Evolutionary conservation across 2,329 filamentous ascomycete species (phyloP), one percentile per base, ranked within the genome.

Genomic region (Lachnellula arida): DNA sequence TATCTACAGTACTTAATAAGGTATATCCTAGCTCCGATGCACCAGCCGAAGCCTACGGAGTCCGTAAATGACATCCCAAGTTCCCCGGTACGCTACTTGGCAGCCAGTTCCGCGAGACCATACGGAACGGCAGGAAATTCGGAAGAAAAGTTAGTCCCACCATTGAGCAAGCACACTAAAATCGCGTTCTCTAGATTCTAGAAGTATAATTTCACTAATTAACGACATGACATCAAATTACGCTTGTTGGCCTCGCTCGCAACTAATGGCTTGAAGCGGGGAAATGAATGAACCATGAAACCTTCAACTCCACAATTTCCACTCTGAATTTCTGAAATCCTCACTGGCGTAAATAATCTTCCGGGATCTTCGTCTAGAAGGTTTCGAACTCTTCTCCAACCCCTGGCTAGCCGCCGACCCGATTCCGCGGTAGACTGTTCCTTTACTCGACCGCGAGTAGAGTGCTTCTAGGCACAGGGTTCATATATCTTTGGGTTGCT

Each of bases 71-170:
- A 25, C 42, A 60, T 62, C 60, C 60, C 60, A 60, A 58, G 28
- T 32, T 32, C 28, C 28, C 28, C 28, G 28, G 28, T 32, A 58
- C 58, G 62, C 60, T 53, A 60, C 53, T 60, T 55, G 40, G 58
- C 43, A 56, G 14, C 39, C 49, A 49, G 35, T 61, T 62, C 60
- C 62, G 62, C 60, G 62, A 60, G 58, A 46, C 52, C 59, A 57
- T 32, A 32, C 28, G 28, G 28, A 32, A 32, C 28, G 8, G 9
- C 28, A 32, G 28, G 28, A 32, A 32, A 11, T 32, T 8, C 28
- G 28, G 28, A 32, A 32, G 28, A 32, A 25, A 25, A 4, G 1
- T 25, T 25, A 25, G 25, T 32, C 34, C 46, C 46, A 28, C 48
- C 43, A 53, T 51, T 35, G 23, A 15, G 15, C 47, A 57, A 49